A percentile compares a stretch with the other conserved stretches of the same genome.
These are phyloP conservation scores for Coniferiporia weirii DNA, from an alignment of 1,284 basidiomycete species.

Conservation along the genomic window DNA sequence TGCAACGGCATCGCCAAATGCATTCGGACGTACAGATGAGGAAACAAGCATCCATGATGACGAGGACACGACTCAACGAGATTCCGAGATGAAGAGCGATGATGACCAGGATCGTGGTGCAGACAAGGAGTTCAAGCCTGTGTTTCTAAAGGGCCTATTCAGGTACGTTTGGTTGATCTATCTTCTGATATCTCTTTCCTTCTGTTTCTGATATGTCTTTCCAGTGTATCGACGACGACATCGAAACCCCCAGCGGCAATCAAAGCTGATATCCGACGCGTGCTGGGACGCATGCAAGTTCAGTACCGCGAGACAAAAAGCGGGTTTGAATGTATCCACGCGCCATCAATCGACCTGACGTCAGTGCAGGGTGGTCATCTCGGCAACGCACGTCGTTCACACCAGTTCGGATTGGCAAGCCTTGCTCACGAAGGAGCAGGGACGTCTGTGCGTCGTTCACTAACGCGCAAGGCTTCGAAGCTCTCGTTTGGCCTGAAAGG, in stretches of 20 bases:
- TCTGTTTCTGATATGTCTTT: neutral
- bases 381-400: slow-evolving; percentile 24
- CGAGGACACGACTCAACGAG: slow-evolving; percentile 31
- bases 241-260: slow-evolving; percentile 82
- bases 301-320: slow-evolving; percentile 87
- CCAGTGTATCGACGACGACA: slow-evolving; percentile 89
- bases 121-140: slow-evolving; percentile 76
- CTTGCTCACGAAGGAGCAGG: slow-evolving; percentile 36
- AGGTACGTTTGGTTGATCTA: slow-evolving; percentile 44
- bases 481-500: slow-evolving; percentile 57
- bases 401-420: slow-evolving; percentile 22
- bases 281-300: slow-evolving; percentile 91
- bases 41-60: slow-evolving; percentile 31
- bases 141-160: slow-evolving; percentile 87
- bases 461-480: slow-evolving; percentile 72
- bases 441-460: slow-evolving; percentile 38
- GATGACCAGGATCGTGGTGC: slow-evolving; percentile 25
- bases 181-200: neutral
- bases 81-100: slow-evolving; percentile 21
- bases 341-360: slow-evolving; percentile 87
- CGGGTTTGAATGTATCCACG: slow-evolving; percentile 94
- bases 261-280: slow-evolving; percentile 79
- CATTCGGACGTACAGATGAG: slow-evolving; percentile 49
- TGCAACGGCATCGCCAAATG: slow-evolving; percentile 24
- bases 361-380: slow-evolving; percentile 46